Conservation (phyloP, 1,139 yeast species). For the Yamadazyma atlantica region DNA sequence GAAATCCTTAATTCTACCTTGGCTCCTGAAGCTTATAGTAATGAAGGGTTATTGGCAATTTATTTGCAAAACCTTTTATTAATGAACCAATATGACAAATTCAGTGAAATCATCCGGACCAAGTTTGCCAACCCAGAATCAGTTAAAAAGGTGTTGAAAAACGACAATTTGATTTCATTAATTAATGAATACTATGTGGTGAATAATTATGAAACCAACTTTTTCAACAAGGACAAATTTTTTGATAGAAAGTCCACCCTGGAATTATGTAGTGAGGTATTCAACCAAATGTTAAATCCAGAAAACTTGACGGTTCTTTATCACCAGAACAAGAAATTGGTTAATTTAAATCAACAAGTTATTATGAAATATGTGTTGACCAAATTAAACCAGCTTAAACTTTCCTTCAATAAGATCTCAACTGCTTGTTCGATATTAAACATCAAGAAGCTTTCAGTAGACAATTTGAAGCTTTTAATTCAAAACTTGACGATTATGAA, state of each 20-base stretch:
- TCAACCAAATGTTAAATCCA: slow-evolving; percentile 9
- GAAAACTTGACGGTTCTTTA: slow-evolving; percentile 7
- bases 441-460: slow-evolving; percentile 20
- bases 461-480: slow-evolving; percentile 27
- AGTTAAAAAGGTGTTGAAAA: slow-evolving; percentile 11
- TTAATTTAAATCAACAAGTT: slow-evolving; percentile 13
- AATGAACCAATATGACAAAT: slow-evolving; percentile 14
- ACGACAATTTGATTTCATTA: slow-evolving; percentile 6
- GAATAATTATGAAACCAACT: slow-evolving; percentile 1
- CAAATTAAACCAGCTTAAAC: slow-evolving; percentile 6
- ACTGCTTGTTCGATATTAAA: slow-evolving; percentile 24
- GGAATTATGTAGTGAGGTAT: slow-evolving; percentile 8
- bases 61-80: slow-evolving; percentile 14
- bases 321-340: slow-evolving; percentile 6
- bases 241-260: slow-evolving; percentile 1
- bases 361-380: slow-evolving; percentile 10
- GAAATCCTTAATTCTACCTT: slow-evolving; percentile 5
- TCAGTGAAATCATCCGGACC: slow-evolving; percentile 10
- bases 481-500: slow-evolving; percentile 25
- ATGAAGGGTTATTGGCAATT: slow-evolving; percentile 2
- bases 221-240: slow-evolving; percentile 2
- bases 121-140: slow-evolving; percentile 6
- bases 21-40: neutral
- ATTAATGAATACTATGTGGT: slow-evolving; percentile 10
- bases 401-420: slow-evolving; percentile 12